These are phyloP conservation scores for Telfairia occidentalis DNA, from an alignment of 331 rosid species.

Conservation along the genomic window DNA sequence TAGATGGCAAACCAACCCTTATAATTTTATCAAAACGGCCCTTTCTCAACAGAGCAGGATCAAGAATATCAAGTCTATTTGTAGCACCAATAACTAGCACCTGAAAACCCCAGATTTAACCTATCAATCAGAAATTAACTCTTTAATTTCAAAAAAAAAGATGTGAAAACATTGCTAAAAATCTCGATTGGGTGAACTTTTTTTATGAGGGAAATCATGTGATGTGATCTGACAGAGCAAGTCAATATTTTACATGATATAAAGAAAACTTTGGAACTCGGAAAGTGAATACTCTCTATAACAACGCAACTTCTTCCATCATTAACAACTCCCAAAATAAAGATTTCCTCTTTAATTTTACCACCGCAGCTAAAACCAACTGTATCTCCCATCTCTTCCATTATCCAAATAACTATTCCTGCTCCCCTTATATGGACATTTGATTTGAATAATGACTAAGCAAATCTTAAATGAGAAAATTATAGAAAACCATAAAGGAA, in stretches of 20 bases:
- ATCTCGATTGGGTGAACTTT: not conserved
- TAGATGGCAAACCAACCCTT: constrained; percentile 94
- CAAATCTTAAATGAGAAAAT: not conserved
- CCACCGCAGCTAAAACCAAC: not conserved
- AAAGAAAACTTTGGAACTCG: not conserved
- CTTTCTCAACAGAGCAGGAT: constrained; percentile 93
- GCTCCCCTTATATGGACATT: not conserved
- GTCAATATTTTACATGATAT: not conserved
- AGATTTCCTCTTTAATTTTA: not conserved
- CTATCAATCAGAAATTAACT: constrained; percentile 6
- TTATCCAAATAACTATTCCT: not conserved
- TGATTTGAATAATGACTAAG: not conserved
- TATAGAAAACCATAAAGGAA: not conserved
- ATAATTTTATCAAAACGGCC: constrained; percentile 99
- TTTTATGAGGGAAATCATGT: not conserved
- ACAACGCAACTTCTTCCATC: not conserved
- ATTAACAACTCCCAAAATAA: not conserved
- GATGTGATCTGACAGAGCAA: not conserved
- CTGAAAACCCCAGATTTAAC: constrained; percentile 33
- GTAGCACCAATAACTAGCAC: constrained; percentile 97
- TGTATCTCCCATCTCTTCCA: not conserved
- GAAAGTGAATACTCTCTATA: not conserved
- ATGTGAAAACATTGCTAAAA: not conserved
- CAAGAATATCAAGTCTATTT: constrained; percentile 92
- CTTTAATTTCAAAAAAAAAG: not conserved